phyloP scores from a whole-genome alignment of 163 green algal genomes.

The Chlorella variabilis region DNA sequence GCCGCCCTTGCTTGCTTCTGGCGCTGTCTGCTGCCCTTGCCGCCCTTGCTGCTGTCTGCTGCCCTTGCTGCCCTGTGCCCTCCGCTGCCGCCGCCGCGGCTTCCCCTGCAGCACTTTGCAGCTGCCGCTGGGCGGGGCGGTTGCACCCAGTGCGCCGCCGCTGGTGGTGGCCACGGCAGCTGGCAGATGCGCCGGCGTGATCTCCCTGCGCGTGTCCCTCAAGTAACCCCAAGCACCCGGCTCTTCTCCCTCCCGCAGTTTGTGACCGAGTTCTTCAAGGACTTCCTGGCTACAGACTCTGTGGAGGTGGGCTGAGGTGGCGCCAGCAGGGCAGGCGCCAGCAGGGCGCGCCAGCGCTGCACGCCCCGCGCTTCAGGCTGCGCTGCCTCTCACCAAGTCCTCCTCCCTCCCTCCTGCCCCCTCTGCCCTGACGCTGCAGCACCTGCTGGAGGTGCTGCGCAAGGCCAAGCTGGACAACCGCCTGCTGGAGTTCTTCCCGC shows the following conservation, averaged over 20 bases:
- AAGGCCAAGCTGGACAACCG: constrained; percentile 83
- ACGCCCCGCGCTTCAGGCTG: too few species aligned
- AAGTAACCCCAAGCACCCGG: too few species aligned
- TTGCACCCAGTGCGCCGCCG: too few species aligned
- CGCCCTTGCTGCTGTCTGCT: too few species aligned
- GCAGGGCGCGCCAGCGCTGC: neutral
- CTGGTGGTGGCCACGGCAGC: too few species aligned
- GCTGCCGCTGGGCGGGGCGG: too few species aligned
- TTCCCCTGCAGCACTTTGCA: too few species aligned
- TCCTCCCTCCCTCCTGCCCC: neutral
- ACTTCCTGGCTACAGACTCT: constrained; percentile 80
- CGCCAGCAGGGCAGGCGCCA: neutral
- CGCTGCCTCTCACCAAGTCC: neutral
- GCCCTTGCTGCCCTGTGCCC: too few species aligned
- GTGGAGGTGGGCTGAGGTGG: constrained; percentile 45
- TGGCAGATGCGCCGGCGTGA: too few species aligned
- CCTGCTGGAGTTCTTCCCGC: constrained; percentile 96
- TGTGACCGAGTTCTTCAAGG: constrained; percentile 79
- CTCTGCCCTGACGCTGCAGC: constrained; percentile 20
- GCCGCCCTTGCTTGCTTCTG: too few species aligned
- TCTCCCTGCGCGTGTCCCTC: too few species aligned
- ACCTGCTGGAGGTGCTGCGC: constrained; percentile 76
- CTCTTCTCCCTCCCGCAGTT: constrained; percentile 57
- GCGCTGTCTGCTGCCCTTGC: neutral
- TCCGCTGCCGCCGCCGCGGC: too few species aligned